Base-by-base conservation (phyloP, 2,329 filamentous ascomycete genomes). In the Blumeriella jaapii region DNA sequence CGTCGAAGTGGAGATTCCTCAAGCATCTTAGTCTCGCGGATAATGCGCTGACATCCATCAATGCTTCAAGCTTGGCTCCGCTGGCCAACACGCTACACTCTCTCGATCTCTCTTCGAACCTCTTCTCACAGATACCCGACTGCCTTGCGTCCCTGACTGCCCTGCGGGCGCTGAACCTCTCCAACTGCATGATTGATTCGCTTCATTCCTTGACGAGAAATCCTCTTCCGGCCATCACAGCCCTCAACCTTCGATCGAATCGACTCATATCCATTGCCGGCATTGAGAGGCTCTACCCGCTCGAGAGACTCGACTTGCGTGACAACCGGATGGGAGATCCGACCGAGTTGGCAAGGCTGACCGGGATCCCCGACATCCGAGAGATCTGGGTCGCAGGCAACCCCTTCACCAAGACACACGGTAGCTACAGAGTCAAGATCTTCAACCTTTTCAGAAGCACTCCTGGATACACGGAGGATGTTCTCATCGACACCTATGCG, bases 161-260 rank as follows among this genome's bases (percentile, higher is more conserved):
- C 17, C 70, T 98, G n/a, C 78, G 87, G 45, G 87, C 91, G 15
- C 64, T 98, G 35, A 96, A 98, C 52, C 68, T 98, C 16, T 93
- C 89, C 3, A 82, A 93, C 52, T 96, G 89, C 67, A 95, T 96
- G 87, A 96, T 98, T 44, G 83, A 89, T 49, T 91, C 86, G 11
- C 67, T 98, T 37, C 82, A 93, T 51, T 94, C 89, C 2, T 66
- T 98, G 26, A 78, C 78, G 2, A 77, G 82, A 44, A 91, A 81
- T 51, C 85, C 91, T 9, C 68, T 98, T 4, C 89, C 91, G 17
- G 89, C 91, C 13, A 94, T 98, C 44, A 93, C 83, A 1, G 87
- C 87, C 1, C 66, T 98, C 38, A 96, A 96, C 53, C 71, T 98
- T 36, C 78, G 89, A 38, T 83, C 76, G 31, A 98, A 98, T 57